A percentile compares a stretch with the other conserved stretches of the same genome.
These are phyloP conservation scores for Bipolaris victoriae DNA, from an alignment of 2,329 filamentous ascomycete species.

Conservation along the genomic window DNA sequence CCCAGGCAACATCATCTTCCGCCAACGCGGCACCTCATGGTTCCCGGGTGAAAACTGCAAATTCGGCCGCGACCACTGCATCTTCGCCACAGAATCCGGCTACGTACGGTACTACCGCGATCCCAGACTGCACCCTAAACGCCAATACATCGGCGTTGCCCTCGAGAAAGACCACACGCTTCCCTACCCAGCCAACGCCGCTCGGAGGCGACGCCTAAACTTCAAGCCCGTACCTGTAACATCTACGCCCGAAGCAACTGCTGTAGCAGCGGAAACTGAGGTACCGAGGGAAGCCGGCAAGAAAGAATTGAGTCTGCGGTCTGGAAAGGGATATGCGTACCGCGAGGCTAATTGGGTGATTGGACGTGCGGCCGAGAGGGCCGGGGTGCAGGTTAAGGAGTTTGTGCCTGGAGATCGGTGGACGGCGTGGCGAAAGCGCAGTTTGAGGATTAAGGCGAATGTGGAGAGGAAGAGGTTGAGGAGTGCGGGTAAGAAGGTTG, in stretches of 20 bases:
- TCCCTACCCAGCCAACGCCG: slow-evolving; percentile 75
- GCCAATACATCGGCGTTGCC: slow-evolving; percentile 93
- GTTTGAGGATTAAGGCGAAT: slow-evolving; percentile 58
- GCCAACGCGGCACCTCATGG: slow-evolving; percentile 93
- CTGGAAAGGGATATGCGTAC: slow-evolving; percentile 65
- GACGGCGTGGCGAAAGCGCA: slow-evolving; percentile 68
- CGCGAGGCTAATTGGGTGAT: slow-evolving; percentile 72
- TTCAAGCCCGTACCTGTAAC: slow-evolving; percentile 62
- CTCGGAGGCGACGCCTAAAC: slow-evolving; percentile 75
- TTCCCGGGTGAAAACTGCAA: slow-evolving; percentile 93
- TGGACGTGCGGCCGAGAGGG: slow-evolving; percentile 66
- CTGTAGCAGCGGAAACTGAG: slow-evolving; percentile 9
- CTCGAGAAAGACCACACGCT: slow-evolving; percentile 82
- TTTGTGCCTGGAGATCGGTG: slow-evolving; percentile 67
- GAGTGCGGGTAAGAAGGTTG: slow-evolving; percentile 49
- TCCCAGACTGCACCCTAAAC: slow-evolving; percentile 77
- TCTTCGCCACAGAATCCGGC: slow-evolving; percentile 81
- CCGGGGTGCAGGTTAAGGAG: slow-evolving; percentile 61
- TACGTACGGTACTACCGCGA: slow-evolving; percentile 98
- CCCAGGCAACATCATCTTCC: slow-evolving; percentile 97
- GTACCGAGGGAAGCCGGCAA: slow-evolving; percentile 44
- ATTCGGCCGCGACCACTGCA: slow-evolving; percentile 95
- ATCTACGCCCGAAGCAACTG: neutral
- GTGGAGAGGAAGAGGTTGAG: slow-evolving; percentile 63
- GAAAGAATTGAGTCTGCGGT: slow-evolving; percentile 30